phyloP scores from a whole-genome alignment of 352 stramenopile genomes.

The Phytophthora megakarya region DNA sequence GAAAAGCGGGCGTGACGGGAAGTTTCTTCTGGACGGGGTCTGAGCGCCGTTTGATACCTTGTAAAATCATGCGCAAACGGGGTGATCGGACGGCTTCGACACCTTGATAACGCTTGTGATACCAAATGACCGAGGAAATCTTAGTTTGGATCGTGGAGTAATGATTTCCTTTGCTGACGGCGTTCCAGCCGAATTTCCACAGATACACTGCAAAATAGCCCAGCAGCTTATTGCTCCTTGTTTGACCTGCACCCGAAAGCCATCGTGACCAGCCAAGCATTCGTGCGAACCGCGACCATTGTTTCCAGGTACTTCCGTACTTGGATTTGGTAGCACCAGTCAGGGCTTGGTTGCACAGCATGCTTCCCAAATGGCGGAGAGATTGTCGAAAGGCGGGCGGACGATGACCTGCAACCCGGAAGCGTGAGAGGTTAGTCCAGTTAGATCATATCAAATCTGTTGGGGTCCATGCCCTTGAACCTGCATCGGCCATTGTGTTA shows the following conservation, averaged over 20 bases:
- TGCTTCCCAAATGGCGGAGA: slow-evolving; percentile 7
- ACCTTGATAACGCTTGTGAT: not conserved
- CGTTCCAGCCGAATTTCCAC: not conserved
- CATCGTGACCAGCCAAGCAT: not conserved
- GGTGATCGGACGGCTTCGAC: not conserved
- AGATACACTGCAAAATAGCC: not conserved
- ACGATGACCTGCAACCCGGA: slow-evolving; percentile 16
- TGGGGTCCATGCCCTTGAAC: slow-evolving; percentile 12
- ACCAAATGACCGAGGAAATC: not conserved
- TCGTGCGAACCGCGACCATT: slow-evolving; percentile 10
- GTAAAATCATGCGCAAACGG: not conserved
- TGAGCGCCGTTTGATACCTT: not conserved
- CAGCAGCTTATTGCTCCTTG: not conserved
- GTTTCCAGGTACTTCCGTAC: slow-evolving; percentile 9
- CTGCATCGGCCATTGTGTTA: slow-evolving; percentile 23
- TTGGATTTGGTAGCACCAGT: slow-evolving; percentile 17
- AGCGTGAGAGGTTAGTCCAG: slow-evolving; percentile 19
- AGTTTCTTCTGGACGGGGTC: not conserved
- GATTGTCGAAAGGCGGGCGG: slow-evolving; percentile 14
- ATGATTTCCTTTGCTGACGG: not conserved
- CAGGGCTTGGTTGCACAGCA: slow-evolving; percentile 7
- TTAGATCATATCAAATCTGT: not conserved
- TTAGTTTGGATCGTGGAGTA: not conserved
- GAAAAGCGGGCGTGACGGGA: no score
- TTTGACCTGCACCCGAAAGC: not conserved